Evolutionary conservation across 2,329 filamentous ascomycete species (phyloP).

Genomic region (Cladophialophora psammophila): DNA sequence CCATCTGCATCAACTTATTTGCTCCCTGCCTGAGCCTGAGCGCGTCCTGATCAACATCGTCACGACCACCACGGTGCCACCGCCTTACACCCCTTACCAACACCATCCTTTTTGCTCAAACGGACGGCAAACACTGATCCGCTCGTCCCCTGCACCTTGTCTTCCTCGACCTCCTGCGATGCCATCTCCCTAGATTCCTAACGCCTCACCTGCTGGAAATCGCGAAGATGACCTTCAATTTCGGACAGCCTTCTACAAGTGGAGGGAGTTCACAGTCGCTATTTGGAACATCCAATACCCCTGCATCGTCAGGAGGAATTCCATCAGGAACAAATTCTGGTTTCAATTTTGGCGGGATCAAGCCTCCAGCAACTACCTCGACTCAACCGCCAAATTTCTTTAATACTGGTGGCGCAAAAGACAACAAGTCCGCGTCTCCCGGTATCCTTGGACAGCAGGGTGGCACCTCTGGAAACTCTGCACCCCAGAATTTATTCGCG

Average conservation of each 20-base stretch:
- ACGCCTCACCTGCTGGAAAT: neutral
- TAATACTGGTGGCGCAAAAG: slow-evolving; percentile 16
- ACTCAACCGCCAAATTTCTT: slow-evolving; percentile 18
- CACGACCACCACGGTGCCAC: neutral
- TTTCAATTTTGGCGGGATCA: slow-evolving; percentile 30
- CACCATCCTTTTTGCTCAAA: neutral
- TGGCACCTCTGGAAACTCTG: slow-evolving; percentile 7
- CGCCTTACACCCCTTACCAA: neutral
- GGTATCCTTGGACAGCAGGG: slow-evolving; percentile 34
- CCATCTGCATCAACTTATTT: slow-evolving; percentile 12
- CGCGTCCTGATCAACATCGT: slow-evolving; percentile 34
- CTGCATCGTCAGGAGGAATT: slow-evolving; percentile 17
- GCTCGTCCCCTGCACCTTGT: neutral
- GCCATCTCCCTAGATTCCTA: slow-evolving; percentile 21
- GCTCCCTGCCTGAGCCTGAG: slow-evolving; percentile 18
- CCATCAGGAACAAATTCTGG: slow-evolving; percentile 27
- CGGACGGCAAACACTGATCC: slow-evolving; percentile 1
- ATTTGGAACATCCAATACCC: slow-evolving; percentile 36
- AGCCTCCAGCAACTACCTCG: slow-evolving; percentile 10
- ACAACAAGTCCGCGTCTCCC: slow-evolving; percentile 28
- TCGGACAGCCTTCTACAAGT: slow-evolving; percentile 25
- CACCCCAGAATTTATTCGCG: slow-evolving; percentile 26
- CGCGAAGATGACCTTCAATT: slow-evolving; percentile 31
- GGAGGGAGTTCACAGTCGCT: slow-evolving; percentile 30
- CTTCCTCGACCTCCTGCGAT: slow-evolving; percentile 15